phyloP scores from a whole-genome alignment of 1,284 basidiomycete species.

The Chalciporus sp. region DNA sequence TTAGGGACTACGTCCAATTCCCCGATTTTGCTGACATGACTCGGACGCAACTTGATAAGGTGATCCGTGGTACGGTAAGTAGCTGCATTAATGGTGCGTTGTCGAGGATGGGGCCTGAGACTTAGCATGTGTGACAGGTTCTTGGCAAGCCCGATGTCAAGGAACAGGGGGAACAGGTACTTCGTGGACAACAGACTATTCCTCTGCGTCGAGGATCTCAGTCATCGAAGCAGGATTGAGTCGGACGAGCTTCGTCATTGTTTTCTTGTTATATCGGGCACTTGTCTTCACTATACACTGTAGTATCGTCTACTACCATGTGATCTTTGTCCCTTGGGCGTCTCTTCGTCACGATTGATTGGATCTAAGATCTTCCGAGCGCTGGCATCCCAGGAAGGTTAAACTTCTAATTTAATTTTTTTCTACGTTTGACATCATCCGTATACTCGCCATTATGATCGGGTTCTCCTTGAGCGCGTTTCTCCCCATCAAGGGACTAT shows the following conservation, averaged over 20 bases:
- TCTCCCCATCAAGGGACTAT: not conserved
- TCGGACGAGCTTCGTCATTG: no score
- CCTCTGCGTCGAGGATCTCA: slow-evolving; percentile 30
- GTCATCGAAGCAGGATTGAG: slow-evolving; percentile 16
- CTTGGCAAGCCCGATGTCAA: slow-evolving; percentile 40
- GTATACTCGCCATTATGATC: not conserved
- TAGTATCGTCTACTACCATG: not conserved
- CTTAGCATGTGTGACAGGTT: slow-evolving; percentile 16
- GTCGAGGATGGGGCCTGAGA: slow-evolving; percentile 1
- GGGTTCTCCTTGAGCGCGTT: slow-evolving; percentile 3
- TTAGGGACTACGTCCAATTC: not conserved
- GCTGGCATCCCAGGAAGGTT: slow-evolving; percentile 14
- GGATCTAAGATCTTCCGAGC: slow-evolving; percentile 25
- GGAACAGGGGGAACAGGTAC: slow-evolving; percentile 50
- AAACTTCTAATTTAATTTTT: slow-evolving; percentile 20
- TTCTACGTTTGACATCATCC: slow-evolving; percentile 6
- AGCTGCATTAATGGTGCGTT: not conserved
- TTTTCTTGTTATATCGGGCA: not conserved
- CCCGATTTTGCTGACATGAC: slow-evolving; percentile 7
- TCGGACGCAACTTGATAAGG: slow-evolving; percentile 26
- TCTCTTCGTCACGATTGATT: not conserved
- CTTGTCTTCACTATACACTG: slow-evolving; percentile 1
- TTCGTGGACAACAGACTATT: slow-evolving; percentile 42
- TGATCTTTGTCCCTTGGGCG: not conserved
- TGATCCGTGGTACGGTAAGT: slow-evolving; percentile 49